Percentiles rank a stretch among this genome's conserved stretches.
phyloP scores from a whole-genome alignment of 768 basidiomycete species.

The Boletus pseudo-olivaceus region DNA sequence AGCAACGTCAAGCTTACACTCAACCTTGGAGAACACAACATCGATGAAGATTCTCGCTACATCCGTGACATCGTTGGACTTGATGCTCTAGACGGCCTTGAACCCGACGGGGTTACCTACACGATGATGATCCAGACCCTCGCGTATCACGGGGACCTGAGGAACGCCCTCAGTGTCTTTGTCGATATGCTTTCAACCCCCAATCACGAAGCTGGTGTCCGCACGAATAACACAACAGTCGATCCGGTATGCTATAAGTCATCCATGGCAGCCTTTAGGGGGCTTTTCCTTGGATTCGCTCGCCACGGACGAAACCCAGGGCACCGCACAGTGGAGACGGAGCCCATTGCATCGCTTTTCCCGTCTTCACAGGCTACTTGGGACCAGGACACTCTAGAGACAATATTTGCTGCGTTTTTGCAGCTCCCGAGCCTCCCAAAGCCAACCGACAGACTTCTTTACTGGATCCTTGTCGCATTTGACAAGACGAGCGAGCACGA shows the following conservation, averaged over 20 bases:
- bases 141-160: slow-evolving; percentile 69
- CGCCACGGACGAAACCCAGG: slow-evolving; percentile 45
- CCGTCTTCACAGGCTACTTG: slow-evolving; percentile 34
- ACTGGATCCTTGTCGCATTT: slow-evolving; percentile 69
- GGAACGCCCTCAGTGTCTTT: slow-evolving; percentile 52
- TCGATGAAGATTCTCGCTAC: slow-evolving; percentile 34
- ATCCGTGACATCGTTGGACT: slow-evolving; percentile 46
- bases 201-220: slow-evolving; percentile 36
- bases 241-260: slow-evolving; percentile 37
- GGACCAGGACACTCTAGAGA: slow-evolving; percentile 53
- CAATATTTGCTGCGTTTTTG: slow-evolving; percentile 62
- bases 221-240: slow-evolving; percentile 25
- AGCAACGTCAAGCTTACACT: slow-evolving; percentile 44
- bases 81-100: slow-evolving; percentile 37
- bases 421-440: slow-evolving; percentile 43
- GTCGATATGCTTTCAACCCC: slow-evolving; percentile 60
- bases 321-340: neutral
- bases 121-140: slow-evolving; percentile 64
- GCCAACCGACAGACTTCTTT: slow-evolving; percentile 47
- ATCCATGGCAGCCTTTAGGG: slow-evolving; percentile 57
- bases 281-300: slow-evolving; percentile 72
- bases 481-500: slow-evolving; percentile 57
- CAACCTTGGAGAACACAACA: slow-evolving; percentile 32
- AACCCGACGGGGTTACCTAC: slow-evolving; percentile 67
- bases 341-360: slow-evolving; percentile 3